phyloP scores from a whole-genome alignment of 306 rosid species.

The Oxytropis ochrocephala region DNA sequence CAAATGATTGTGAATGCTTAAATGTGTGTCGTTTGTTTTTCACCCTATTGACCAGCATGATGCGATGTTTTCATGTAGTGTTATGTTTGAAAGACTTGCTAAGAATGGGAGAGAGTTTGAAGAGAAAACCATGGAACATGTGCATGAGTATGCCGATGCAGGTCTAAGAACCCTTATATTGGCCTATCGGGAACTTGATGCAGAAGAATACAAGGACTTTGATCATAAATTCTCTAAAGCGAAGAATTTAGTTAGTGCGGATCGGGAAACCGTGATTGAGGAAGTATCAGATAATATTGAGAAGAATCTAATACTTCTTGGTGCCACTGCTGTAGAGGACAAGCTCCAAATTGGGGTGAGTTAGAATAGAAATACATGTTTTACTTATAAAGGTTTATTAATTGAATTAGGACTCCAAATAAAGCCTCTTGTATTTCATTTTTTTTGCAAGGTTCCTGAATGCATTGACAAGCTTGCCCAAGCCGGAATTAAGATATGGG shows the following conservation, averaged over 20 bases:
- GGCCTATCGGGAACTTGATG: constrained; percentile 72
- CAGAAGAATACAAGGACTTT: constrained; percentile 62
- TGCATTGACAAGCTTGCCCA: constrained; percentile 95
- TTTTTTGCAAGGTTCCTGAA: constrained; percentile 68
- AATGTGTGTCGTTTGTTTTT: not conserved
- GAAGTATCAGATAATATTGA: constrained; percentile 66
- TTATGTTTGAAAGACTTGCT: constrained; percentile 86
- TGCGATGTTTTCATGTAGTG: constrained; percentile 47
- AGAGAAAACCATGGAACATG: constrained; percentile 63
- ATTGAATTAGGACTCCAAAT: not conserved
- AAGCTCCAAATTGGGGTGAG: constrained; percentile 96
- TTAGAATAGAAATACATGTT: constrained; percentile 15
- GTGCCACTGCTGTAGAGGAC: constrained; percentile 99
- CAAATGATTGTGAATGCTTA: not conserved
- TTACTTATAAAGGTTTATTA: not conserved
- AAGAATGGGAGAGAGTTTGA: constrained; percentile 72
- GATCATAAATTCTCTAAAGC: constrained; percentile 41
- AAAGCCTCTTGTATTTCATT: constrained; percentile 27
- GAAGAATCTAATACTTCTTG: constrained; percentile 74
- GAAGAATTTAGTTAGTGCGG: constrained; percentile 57
- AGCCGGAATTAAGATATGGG: constrained; percentile 99
- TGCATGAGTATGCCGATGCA: constrained; percentile 72
- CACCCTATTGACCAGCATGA: not conserved
- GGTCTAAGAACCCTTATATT: constrained; percentile 88
- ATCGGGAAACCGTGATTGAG: constrained; percentile 61